Base-by-base conservation (phyloP, 129 eudicot species). In the Helianthus tuberosus region DNA sequence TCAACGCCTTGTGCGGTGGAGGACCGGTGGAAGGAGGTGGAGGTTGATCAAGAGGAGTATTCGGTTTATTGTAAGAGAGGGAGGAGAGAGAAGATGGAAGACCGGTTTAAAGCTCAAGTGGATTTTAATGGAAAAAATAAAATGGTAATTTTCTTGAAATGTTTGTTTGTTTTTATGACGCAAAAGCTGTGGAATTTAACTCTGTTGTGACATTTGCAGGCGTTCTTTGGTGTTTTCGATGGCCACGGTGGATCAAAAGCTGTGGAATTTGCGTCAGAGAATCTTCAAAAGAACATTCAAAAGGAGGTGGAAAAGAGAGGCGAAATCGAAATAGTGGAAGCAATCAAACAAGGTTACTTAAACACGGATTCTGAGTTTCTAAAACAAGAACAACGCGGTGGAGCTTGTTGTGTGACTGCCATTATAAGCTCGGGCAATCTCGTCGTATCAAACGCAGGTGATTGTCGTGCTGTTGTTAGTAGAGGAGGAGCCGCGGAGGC, bases 181-280 rank as follows among this genome's bases (percentile, higher is more conserved):
- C 2, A 6, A 43, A 43, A 8, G 47, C 1, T 64, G 70, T n/a
- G n/a, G n/a, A n/a, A 32, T 29, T 8, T n/a, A 50, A n/a, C 72
- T 52, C 11, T 47, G 5, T n/a, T 66, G 53, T 8, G 36, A 0
- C 1, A 36, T 25, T 80, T 25, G 36, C 52, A 95, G 99, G 99
- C 90, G 32, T 80, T 89, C 72, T 95, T 91, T 74, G 99, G 99
- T 74, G 81, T 95, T 20, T 95, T 81, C 75, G 99, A 95, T 71
- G 99, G 99, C 11, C 99, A 95, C 77, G 99, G 99, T 69, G 99
- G 99, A 15, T 76, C 87, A 58, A 84, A 91, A 75, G 99, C 99
- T 54, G 92, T 96, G 4, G 94, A 91, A 70, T 95, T 72, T 72
- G 89, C 90, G 23, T 86, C 92, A 1, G 66, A 77, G 50, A 95